Evolutionary conservation across 352 stramenopile genomes (phyloP).

Genomic region (Phytophthora hybrid): DNA sequence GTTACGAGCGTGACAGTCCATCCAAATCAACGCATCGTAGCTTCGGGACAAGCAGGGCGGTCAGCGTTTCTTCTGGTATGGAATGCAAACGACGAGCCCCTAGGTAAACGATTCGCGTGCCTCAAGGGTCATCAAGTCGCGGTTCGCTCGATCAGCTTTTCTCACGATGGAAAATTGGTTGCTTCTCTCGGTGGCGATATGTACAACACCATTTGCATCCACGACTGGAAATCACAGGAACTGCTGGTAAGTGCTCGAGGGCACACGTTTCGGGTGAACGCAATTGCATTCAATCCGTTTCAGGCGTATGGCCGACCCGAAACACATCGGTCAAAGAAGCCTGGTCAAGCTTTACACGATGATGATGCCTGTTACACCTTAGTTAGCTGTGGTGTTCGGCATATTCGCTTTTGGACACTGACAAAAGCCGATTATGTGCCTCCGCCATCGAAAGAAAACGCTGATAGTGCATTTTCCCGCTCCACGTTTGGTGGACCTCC

Average conservation of each 20-base stretch:
- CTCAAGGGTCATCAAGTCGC: constrained; percentile 64
- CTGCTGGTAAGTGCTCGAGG: constrained; percentile 63
- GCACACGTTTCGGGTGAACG: constrained; percentile 74
- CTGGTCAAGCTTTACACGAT: constrained; percentile 72
- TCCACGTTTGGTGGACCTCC: constrained; percentile 67
- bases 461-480: constrained; percentile 67
- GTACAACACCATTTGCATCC: constrained; percentile 83
- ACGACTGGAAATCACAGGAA: constrained; percentile 75
- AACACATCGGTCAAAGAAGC: constrained; percentile 52
- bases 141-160: constrained; percentile 74
- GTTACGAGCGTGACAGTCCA: constrained; percentile 65
- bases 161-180: constrained; percentile 73
- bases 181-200: constrained; percentile 75
- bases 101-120: constrained; percentile 63
- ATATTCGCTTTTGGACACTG: constrained; percentile 83
- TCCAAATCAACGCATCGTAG: constrained; percentile 67
- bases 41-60: constrained; percentile 64
- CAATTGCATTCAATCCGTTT: constrained; percentile 75
- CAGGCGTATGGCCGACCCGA: constrained; percentile 73
- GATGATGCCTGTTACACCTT: constrained; percentile 78
- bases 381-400: constrained; percentile 73
- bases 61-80: constrained; percentile 74
- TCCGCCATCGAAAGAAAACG: constrained; percentile 52
- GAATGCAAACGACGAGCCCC: constrained; percentile 65
- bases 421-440: constrained; percentile 62